phyloP scores from a whole-genome alignment of 208 protist species.

The Crithidia fasciculata region DNA sequence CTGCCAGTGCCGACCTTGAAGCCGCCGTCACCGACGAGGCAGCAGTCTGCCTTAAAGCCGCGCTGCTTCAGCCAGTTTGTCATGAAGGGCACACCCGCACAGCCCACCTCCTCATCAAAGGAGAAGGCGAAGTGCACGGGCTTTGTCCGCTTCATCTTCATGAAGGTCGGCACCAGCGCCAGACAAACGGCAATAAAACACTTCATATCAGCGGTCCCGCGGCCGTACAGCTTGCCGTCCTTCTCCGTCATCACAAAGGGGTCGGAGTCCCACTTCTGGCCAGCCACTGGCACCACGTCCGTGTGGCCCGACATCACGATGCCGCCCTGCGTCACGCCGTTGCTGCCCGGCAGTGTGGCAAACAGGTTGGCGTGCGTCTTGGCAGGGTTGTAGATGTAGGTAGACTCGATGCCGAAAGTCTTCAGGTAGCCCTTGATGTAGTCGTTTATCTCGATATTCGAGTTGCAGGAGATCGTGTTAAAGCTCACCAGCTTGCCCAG shows the following conservation, averaged over 20 bases:
- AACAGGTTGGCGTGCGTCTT: constrained; percentile 61
- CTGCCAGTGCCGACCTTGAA: constrained; percentile 37
- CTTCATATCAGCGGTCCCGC: constrained; percentile 70
- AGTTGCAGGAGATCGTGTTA: constrained; percentile 18
- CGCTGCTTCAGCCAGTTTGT: constrained; percentile 39
- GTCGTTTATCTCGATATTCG: constrained; percentile 1
- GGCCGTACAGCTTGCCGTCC: constrained; percentile 61
- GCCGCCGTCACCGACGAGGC: constrained; percentile 38
- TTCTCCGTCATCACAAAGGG: constrained; percentile 57
- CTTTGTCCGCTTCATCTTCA: constrained; percentile 53
- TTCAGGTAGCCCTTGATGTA: constrained; percentile 46
- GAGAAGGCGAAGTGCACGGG: constrained; percentile 61
- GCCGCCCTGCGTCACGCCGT: constrained; percentile 50
- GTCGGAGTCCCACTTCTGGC: constrained; percentile 64
- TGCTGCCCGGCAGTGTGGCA: constrained; percentile 51
- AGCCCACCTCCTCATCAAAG: constrained; percentile 60
- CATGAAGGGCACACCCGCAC: constrained; percentile 39
- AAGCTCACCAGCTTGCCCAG: constrained; percentile 62
- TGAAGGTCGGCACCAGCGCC: constrained; percentile 39
- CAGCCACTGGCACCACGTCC: constrained; percentile 63
- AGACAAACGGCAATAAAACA: constrained; percentile 60
- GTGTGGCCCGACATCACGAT: constrained; percentile 64
- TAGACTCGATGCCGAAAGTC: constrained; percentile 37
- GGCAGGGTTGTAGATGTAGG: constrained; percentile 41
- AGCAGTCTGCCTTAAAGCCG: constrained; percentile 49